A percentile compares a stretch with the other conserved stretches of the same genome.
Evolutionary conservation across 768 basidiomycete genomes (phyloP).

Genomic region (Agrocybe praecox): DNA sequence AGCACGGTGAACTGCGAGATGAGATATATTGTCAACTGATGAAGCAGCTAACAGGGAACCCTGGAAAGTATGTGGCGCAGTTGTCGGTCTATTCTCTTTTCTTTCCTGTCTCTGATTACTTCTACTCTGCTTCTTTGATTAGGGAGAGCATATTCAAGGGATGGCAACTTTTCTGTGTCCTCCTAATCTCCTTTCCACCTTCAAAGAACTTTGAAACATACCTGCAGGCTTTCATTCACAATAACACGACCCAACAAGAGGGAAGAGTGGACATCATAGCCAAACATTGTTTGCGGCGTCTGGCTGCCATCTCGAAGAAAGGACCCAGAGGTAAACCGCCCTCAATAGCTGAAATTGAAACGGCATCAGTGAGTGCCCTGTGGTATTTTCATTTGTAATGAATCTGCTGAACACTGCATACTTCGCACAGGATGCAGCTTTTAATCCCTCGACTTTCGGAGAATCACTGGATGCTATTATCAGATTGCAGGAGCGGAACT

Average conservation of each 20-base stretch:
- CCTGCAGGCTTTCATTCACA: constrained; percentile 77
- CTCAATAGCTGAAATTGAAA: constrained; percentile 84
- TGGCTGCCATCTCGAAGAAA: constrained; percentile 74
- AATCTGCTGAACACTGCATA: constrained; percentile 6
- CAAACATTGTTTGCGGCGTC: constrained; percentile 83
- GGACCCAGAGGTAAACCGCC: constrained; percentile 88
- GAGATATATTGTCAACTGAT: constrained; percentile 93
- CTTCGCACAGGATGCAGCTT: constrained; percentile 75
- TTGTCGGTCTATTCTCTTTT: neutral
- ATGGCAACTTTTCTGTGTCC: constrained; percentile 91
- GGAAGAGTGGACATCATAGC: constrained; percentile 89
- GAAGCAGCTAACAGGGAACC: constrained; percentile 88
- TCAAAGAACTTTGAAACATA: constrained; percentile 92
- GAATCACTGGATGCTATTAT: constrained; percentile 86
- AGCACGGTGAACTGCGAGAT: constrained; percentile 84
- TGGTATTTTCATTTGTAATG: constrained; percentile 1
- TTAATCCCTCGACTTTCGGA: constrained; percentile 93
- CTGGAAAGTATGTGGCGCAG: constrained; percentile 62
- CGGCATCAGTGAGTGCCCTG: constrained; percentile 65
- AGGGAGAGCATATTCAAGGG: constrained; percentile 89
- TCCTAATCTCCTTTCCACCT: constrained; percentile 90
- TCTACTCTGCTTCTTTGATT: constrained; percentile 6
- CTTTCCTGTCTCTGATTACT: neutral
- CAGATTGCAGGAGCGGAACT: constrained; percentile 82
- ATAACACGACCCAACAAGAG: constrained; percentile 65